Conservation (phyloP, 805 yeast species). For the Diddensiella transvaalensis region DNA sequence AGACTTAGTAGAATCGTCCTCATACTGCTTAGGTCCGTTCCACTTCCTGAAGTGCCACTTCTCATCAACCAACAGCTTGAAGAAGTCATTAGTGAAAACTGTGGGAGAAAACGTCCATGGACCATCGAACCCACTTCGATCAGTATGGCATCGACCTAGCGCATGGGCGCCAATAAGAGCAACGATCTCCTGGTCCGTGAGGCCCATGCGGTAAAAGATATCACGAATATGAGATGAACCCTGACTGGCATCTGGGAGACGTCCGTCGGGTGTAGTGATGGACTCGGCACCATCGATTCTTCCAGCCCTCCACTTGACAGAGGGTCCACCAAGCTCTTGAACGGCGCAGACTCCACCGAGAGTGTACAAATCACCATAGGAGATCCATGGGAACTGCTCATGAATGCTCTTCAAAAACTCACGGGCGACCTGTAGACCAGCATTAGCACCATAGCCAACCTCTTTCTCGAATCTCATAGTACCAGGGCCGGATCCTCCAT, state of each 20-base stretch:
- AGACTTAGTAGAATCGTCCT: constrained; percentile 49
- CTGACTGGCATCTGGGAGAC: constrained; percentile 69
- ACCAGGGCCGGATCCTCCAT: constrained; percentile 61
- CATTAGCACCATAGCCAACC: constrained; percentile 54
- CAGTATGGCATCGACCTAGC: constrained; percentile 69
- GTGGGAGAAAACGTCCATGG: constrained; percentile 83
- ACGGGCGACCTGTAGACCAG: constrained; percentile 59
- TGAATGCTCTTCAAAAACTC: constrained; percentile 55
- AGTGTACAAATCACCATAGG: constrained; percentile 77
- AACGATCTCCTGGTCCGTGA: constrained; percentile 68
- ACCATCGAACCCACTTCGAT: constrained; percentile 63
- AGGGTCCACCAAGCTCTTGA: constrained; percentile 77
- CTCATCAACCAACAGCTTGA: constrained; percentile 50
- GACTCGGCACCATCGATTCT: constrained; percentile 55
- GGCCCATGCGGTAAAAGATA: constrained; percentile 62
- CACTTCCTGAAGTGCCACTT: constrained; percentile 54
- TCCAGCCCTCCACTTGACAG: constrained; percentile 74
- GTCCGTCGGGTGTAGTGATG: constrained; percentile 57
- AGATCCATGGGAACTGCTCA: constrained; percentile 61
- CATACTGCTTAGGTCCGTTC: constrained; percentile 61
- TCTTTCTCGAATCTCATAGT: constrained; percentile 55
- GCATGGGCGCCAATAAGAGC: constrained; percentile 74
- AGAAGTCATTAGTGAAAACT: constrained; percentile 67
- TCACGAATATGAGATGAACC: constrained; percentile 63
- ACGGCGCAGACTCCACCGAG: constrained; percentile 75